Evolutionary conservation across 164 flowering plant species (phyloP).

Genomic region (Sextonia rubra): DNA sequence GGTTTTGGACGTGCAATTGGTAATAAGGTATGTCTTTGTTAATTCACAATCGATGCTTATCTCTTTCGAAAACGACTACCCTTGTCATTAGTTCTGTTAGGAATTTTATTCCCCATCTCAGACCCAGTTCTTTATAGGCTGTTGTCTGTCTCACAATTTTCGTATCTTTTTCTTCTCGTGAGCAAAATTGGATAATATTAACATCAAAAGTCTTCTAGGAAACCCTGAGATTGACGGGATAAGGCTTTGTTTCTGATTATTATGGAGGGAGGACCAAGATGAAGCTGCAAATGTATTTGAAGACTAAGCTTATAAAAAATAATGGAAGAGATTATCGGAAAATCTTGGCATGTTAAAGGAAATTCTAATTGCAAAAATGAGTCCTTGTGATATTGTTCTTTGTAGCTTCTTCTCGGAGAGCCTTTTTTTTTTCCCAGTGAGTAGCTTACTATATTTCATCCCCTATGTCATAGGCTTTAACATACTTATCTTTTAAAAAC

Average conservation of each 20-base stretch:
- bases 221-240: background rate
- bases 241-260: background rate
- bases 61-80: background rate
- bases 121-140: too few species aligned
- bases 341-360: too few species aligned
- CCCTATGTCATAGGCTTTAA: background rate
- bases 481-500: background rate
- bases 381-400: too few species aligned
- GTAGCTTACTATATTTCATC: background rate
- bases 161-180: background rate
- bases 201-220: background rate
- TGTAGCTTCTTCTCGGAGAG: background rate
- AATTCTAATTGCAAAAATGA: too few species aligned
- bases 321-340: too few species aligned
- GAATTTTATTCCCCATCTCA: too few species aligned
- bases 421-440: background rate
- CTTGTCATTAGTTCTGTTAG: background rate
- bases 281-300: too few species aligned
- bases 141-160: too few species aligned
- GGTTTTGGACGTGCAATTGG: constrained; percentile 99
- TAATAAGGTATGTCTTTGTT: constrained; percentile 61
- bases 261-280: too few species aligned
- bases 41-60: constrained; percentile 1
- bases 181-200: background rate
- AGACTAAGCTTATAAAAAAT: too few species aligned